These are phyloP conservation scores for Globisporangium perplexum DNA, from an alignment of 352 stramenopile species.

Conservation along the genomic window DNA sequence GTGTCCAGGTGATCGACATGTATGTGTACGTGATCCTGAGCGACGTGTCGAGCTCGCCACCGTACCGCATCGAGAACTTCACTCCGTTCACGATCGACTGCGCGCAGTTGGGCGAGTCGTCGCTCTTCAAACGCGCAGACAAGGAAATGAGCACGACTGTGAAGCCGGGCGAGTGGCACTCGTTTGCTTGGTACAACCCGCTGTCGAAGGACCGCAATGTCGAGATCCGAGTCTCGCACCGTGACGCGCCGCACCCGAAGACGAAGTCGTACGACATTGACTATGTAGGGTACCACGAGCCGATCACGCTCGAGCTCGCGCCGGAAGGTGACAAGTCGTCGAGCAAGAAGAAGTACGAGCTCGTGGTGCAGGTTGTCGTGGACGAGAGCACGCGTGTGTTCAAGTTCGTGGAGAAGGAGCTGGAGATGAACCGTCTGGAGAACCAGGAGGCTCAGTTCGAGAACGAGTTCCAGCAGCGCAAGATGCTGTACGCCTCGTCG, in stretches of 20 bases:
- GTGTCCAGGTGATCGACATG: conserved; percentile 85
- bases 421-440: conserved; percentile 67
- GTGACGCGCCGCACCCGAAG: conserved; percentile 44
- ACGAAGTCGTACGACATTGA: conserved; percentile 82
- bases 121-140: conserved; percentile 54
- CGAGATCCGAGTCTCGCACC: conserved; percentile 54
- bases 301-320: conserved; percentile 50
- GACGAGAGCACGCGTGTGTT: conserved; percentile 76
- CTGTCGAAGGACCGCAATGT: conserved; percentile 81
- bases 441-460: conserved; percentile 59
- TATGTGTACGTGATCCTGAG: conserved; percentile 86
- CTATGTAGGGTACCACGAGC: conserved; percentile 70
- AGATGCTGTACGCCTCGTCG: conserved; percentile 76
- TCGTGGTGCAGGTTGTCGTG: conserved; percentile 76
- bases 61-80: conserved; percentile 86
- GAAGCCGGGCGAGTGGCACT: conserved; percentile 64
- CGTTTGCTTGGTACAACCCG: conserved; percentile 83
- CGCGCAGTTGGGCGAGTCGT: conserved; percentile 60
- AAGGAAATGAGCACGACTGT: conserved; percentile 46
- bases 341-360: conserved; percentile 27
- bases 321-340: conserved; percentile 23
- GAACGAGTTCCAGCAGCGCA: conserved; percentile 67
- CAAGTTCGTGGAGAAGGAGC: conserved; percentile 74
- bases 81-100: conserved; percentile 79
- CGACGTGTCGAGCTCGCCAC: conserved; percentile 70